These are phyloP conservation scores for Arabidopsis thaliana DNA, from an alignment of 345 rosid species.

Conservation along the genomic window TAIR10.1 NC_003071.7:8110001-8110500, in stretches of 20 bases:
- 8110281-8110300: slow-evolving; percentile 70
- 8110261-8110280: slow-evolving; percentile 60
- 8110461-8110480: slow-evolving; percentile 89
- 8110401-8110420: slow-evolving; percentile 53
- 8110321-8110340: slow-evolving; percentile 84
- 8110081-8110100: slow-evolving; percentile 66
- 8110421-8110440: slow-evolving; percentile 57
- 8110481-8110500: slow-evolving; percentile 85
- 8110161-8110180: slow-evolving; percentile 77
- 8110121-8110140: slow-evolving; percentile 75
- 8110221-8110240: slow-evolving; percentile 59
- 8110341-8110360: slow-evolving; percentile 91
- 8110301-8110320: slow-evolving; percentile 72
- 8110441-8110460: slow-evolving; percentile 82
- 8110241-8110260: slow-evolving; percentile 69
- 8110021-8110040: slow-evolving; percentile 83
- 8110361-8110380: slow-evolving; percentile 73
- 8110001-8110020: slow-evolving; percentile 55
- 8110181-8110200: slow-evolving; percentile 50
- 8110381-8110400: slow-evolving; percentile 73
- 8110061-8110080: slow-evolving; percentile 73
- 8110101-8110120: slow-evolving; percentile 51
- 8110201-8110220: slow-evolving; percentile 57
- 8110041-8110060: slow-evolving; percentile 81
- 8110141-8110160: slow-evolving; percentile 79